Base-by-base conservation (phyloP, 2,329 filamentous ascomycete genomes). In the Cladophialophora immunda region DNA sequence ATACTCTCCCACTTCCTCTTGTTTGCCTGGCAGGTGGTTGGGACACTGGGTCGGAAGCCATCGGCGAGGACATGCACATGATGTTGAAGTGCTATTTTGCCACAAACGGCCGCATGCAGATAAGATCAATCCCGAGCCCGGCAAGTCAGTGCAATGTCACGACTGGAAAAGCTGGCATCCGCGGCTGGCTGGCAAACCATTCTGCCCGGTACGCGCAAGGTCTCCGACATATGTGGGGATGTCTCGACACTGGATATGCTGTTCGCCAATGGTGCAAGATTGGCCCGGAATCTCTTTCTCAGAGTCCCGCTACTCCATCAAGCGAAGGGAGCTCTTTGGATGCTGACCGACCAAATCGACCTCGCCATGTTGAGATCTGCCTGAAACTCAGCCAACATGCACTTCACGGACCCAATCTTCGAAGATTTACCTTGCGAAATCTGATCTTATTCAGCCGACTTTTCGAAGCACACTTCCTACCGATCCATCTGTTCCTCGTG, bases 71-170 rank as follows among this genome's bases (percentile, higher is more conserved):
- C 74, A 78, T 92, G 74, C 90, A 92, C 80, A 92, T 92, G 90
- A 90, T 90, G 75, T 83, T 92, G 69, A 92, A 92, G 81, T 92
- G 89, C 76, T 92, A 92, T 80, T 92, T 92, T 70, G 88, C 89
- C 0, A 84, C 91, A 19, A 90, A 90, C 68, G 90, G 90, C 2
- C 88, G 91, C 74, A 75, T 92, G 62, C 88, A 87, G 13, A 85
- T 86, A 55, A 84, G 85, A 57, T 87, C 89, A 3, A 83, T 92
- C 32, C 80, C 89, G 71, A 89, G 87, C 68, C 89, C 90, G 1
- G 89, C 91, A 65, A 92, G 89, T 78, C 90, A 92, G 76, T 91
- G 85, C 78, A 92, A 92, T 73, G 88, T 92, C 58, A 87, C 86
- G 57, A 88, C 86, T 52, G 85, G 86, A 38, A 83, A 84, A 9